These are phyloP conservation scores for Chaetomium fimeti DNA, from an alignment of 495 filamentous ascomycete species.

Conservation along the genomic window DNA sequence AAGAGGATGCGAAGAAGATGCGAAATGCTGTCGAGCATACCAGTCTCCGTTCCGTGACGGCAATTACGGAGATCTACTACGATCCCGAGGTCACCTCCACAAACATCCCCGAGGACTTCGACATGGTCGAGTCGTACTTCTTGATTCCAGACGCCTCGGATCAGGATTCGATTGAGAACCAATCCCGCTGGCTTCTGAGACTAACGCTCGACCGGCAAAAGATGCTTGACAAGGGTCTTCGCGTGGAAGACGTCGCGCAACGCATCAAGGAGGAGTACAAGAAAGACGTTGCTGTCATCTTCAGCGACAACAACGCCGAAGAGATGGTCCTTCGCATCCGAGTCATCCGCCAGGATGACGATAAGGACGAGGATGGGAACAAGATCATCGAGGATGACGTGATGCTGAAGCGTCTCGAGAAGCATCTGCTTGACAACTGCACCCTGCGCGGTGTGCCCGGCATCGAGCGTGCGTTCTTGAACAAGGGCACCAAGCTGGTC, in stretches of 20 bases:
- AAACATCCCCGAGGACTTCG: constrained; percentile 78
- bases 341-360: constrained; percentile 64
- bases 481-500: constrained; percentile 66
- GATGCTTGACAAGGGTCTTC: constrained; percentile 90
- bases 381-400: constrained; percentile 83
- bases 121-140: constrained; percentile 97
- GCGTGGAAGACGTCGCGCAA: constrained; percentile 86
- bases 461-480: constrained; percentile 89
- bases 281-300: constrained; percentile 87
- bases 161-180: constrained; percentile 69
- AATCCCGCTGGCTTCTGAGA: constrained; percentile 93
- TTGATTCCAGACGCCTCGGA: constrained; percentile 78
- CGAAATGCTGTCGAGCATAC: constrained; percentile 92
- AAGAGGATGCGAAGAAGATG: constrained; percentile 80
- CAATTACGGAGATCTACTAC: constrained; percentile 93
- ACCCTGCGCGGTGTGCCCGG: constrained; percentile 86
- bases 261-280: constrained; percentile 84
- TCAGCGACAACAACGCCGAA: constrained; percentile 97
- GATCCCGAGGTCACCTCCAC: constrained; percentile 88
- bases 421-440: constrained; percentile 84
- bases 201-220: constrained; percentile 90
- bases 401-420: constrained; percentile 84
- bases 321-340: constrained; percentile 92
- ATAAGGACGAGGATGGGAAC: constrained; percentile 74
- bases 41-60: constrained; percentile 86